Base-by-base conservation (phyloP, 2,329 filamentous ascomycete species). In the Pseudogymnoascus sp. region DNA sequence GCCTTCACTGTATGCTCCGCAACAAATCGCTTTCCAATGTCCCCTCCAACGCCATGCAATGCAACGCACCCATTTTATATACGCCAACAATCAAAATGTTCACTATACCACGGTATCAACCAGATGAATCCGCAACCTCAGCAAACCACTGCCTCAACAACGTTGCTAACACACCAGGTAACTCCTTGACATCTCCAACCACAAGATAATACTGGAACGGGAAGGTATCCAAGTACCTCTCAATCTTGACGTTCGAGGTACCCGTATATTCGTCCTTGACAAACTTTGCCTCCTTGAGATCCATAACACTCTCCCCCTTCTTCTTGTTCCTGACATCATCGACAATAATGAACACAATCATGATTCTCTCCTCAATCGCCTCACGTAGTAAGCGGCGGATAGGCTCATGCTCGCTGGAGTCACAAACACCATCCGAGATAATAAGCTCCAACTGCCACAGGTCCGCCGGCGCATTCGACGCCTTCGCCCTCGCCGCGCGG, bases 301-400 rank as follows among this genome's bases (percentile, higher is more conserved):
- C 92, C 70, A 97, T 76, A 64, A 99, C 95, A 69, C 86, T 89
- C 64, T 85, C 81, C 55, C 80, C 81, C 59, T 79, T 76, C 67
- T 80, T 79, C 66, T 79, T 77, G 25, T 74, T 74, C 63, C 76
- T 75, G 21, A 79, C 71, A 48, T 84, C 80, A 77, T 99, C 94
- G 71, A 99, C 91, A 70, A 99, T 89, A 69, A 99, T 90, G 74
- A 99, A 99, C 5, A 99, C 93, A 65, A 97, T 87, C 90, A 99
- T 97, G 72, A 99, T 95, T 13, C 92, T 82, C 76, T 97, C 90
- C 74, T 97, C 92, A 70, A 92, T 86, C 0, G 94, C 93, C 74
- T 93, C 88, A 8, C 94, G 82, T 9, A 99, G 85, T 21, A 97
- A 81, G 4, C 90, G 81, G 13, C 89, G 83, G 67, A 99, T 92